Evolutionary conservation across 305 asterid species (phyloP), one percentile per base, ranked within the genome.

Genomic region (Solanum aculeatissimum): DNA sequence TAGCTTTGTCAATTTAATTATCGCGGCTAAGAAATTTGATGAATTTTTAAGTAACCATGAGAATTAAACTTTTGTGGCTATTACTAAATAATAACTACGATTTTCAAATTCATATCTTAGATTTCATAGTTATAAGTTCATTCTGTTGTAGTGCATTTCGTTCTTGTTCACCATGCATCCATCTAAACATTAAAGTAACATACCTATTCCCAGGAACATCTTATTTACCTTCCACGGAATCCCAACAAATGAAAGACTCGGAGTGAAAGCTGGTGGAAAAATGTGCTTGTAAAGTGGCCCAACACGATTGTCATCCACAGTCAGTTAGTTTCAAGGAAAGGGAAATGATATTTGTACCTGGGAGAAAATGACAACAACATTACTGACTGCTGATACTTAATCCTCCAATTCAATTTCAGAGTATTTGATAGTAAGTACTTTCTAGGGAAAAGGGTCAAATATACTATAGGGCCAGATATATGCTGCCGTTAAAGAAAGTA

Each of bases 191-290:
- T 35, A 35, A 35, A 35, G 40, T 4, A 35, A 35, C 40, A 35
- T 35, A 35, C 40, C 40, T 35, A 35, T 35, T 35, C 40, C 40
- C 7, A 35, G 5, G 40, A 35, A 43, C 42, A 27, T 77, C 82
- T 29, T 58, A 66, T 25, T 47, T 83, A 94, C 98, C 99, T 93
- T 96, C 99, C 98, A 94, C 16, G 98, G 97, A 89, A 96, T 81
- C 79, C 99, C 99, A 83, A 96, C 94, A 85, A 95, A 96, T 53
- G 99, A 96, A 84, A 95, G 93, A 88, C 93, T 85, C 27, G 98
- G 98, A 25, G 95, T 97, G 66, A 92, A 87, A 45, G 90, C 75
- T 5, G 98, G 98, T 84, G 99, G 95, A 42, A 96, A 94, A 79
- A 96, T 35, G 83, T 95, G 99, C 87, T 94, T 89, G 92, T 92